These are phyloP conservation scores for Ophiostoma sp. DNA, from an alignment of 2,329 filamentous ascomycete genomes.

Conservation along the genomic window DNA sequence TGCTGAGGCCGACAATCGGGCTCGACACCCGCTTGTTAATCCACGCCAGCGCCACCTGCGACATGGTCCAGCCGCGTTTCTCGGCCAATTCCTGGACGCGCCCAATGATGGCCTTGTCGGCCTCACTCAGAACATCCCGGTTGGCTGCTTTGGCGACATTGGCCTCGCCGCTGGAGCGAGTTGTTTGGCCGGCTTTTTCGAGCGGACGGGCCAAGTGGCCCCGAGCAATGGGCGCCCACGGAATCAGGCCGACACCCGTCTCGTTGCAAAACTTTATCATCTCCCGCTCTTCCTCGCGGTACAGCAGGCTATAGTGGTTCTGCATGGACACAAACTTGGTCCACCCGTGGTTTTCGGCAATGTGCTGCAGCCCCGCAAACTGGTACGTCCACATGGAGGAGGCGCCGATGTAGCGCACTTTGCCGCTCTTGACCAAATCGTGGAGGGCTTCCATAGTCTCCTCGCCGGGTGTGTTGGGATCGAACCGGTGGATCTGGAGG, in stretches of 20 bases:
- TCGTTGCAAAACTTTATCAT: constrained; percentile 40
- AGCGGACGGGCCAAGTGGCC: constrained; percentile 38
- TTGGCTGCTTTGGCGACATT: constrained; percentile 13
- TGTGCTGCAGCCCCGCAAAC: constrained; percentile 49
- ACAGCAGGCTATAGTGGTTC: constrained; percentile 53
- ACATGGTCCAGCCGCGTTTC: constrained; percentile 29
- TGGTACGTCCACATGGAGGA: constrained; percentile 47
- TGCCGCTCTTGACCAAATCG: constrained; percentile 55
- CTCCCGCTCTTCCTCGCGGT: constrained; percentile 56
- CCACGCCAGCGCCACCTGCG: constrained; percentile 65
- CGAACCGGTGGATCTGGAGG: constrained; percentile 59
- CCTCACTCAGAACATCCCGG: constrained; percentile 26
- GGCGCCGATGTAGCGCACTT: constrained; percentile 51
- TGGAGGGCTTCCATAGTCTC: constrained; percentile 61
- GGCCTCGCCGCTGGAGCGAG: constrained; percentile 28
- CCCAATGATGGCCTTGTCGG: constrained; percentile 32
- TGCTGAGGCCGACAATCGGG: constrained; percentile 64
- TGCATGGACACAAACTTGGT: constrained; percentile 58
- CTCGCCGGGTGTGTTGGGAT: constrained; percentile 49
- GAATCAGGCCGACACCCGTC: constrained; percentile 40
- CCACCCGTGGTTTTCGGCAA: constrained; percentile 53
- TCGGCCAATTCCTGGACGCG: constrained; percentile 30
- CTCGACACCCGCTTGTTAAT: constrained; percentile 53
- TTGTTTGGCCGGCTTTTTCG: constrained; percentile 25
- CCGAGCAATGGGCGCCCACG: constrained; percentile 41